Conservation (phyloP, 2,329 filamentous ascomycete species). For the Lizonia empirigonia region DNA sequence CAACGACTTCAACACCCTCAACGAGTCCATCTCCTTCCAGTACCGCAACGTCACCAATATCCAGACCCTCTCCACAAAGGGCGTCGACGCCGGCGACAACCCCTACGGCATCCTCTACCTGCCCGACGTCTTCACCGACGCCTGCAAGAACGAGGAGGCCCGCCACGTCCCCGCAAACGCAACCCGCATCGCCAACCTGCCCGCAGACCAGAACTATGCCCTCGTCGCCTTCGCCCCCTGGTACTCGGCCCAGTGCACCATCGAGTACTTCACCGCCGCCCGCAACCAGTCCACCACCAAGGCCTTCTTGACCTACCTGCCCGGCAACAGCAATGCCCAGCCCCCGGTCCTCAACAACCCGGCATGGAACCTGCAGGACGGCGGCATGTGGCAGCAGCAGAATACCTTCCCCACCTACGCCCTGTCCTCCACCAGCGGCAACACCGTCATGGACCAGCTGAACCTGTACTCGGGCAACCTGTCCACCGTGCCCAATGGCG, state of each 20-base stretch:
- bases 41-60: conserved; percentile 61
- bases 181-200: conserved; percentile 72
- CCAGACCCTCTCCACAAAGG: conserved; percentile 75
- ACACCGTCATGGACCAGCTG: conserved; percentile 71
- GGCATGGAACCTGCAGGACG: conserved; percentile 73
- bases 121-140: conserved; percentile 68
- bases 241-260: conserved; percentile 75
- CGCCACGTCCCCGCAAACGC: conserved; percentile 75
- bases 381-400: conserved; percentile 71
- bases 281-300: conserved; percentile 63
- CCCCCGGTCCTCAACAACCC: conserved; percentile 70
- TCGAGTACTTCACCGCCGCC: conserved; percentile 69
- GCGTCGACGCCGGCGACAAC: conserved; percentile 63
- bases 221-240: conserved; percentile 86
- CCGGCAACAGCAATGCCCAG: conserved; percentile 55
- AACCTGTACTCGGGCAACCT: conserved; percentile 79
- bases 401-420: conserved; percentile 84
- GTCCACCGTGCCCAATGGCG: conserved; percentile 53
- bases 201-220: conserved; percentile 67
- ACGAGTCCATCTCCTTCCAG: conserved; percentile 43
- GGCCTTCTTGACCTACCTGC: conserved; percentile 62
- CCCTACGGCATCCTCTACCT: conserved; percentile 85
- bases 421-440: conserved; percentile 70
- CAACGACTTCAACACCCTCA: conserved; percentile 41
- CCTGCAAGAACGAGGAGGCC: conserved; percentile 67